Evolutionary conservation across 2,329 filamentous ascomycete genomes (phyloP).

Genomic region (Aureobasidium sp.): DNA sequence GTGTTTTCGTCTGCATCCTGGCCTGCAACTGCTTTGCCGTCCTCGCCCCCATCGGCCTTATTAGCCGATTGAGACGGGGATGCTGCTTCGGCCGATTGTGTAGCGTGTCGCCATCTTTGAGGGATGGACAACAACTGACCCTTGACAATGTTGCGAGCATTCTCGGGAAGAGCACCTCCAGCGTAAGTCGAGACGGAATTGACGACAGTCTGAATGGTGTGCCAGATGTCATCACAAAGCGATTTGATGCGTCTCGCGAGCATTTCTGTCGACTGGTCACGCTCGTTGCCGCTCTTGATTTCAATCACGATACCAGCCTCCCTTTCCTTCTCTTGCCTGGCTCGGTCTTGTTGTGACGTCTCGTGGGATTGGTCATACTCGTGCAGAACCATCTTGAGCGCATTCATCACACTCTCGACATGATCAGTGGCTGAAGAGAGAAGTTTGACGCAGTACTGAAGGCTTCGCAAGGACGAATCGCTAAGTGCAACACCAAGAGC

Average conservation of each 20-base stretch:
- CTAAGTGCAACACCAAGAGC: conserved; percentile 87
- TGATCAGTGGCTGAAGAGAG: conserved; percentile 74
- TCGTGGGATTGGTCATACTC: conserved; percentile 56
- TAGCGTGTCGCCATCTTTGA: conserved; percentile 67
- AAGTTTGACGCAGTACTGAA: conserved; percentile 77
- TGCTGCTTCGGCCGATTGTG: conserved; percentile 25
- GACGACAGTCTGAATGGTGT: conserved; percentile 64
- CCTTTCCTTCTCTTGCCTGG: conserved; percentile 15
- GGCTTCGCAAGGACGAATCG: conserved; percentile 71
- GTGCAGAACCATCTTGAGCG: conserved; percentile 65
- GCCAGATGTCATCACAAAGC: conserved; percentile 40
- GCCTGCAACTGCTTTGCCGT: conserved; percentile 14
- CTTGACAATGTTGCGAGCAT: conserved; percentile 74
- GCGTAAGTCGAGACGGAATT: conserved; percentile 81
- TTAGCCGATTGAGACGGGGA: background rate
- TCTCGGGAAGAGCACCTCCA: conserved; percentile 83
- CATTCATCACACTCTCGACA: conserved; percentile 64
- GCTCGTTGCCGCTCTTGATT: conserved; percentile 11
- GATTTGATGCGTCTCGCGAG: conserved; percentile 73
- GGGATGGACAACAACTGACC: conserved; percentile 77
- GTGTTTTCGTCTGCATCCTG: conserved; percentile 34
- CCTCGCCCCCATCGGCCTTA: conserved; percentile 17
- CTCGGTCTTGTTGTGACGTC: conserved; percentile 13
- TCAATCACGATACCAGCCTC: conserved; percentile 17
- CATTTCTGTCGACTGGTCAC: conserved; percentile 37